These are phyloP conservation scores for Pseudoscleropodium purum DNA, from an alignment of 225 moss, liverwort and hornwort species.

Conservation along the genomic window DNA sequence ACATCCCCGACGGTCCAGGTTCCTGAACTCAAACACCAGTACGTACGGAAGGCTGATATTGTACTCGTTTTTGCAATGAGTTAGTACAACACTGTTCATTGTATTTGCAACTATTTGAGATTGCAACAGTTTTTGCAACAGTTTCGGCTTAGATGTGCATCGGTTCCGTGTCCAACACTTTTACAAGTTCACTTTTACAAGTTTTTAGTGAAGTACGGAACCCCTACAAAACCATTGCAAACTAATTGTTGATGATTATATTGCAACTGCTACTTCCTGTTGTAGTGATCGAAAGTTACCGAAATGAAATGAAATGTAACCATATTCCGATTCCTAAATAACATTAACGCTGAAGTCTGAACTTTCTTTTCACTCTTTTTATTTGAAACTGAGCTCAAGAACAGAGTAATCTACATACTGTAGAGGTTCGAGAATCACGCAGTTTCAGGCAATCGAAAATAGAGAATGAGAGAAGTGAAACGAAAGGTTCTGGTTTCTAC, in stretches of 20 bases:
- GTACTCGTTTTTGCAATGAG: background rate
- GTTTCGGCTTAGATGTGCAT: background rate
- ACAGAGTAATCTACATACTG: background rate
- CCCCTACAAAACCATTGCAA: no score
- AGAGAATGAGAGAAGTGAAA: background rate
- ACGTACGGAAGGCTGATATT: background rate
- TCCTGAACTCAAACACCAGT: background rate
- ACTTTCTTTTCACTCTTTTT: background rate
- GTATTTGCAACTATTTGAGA: background rate
- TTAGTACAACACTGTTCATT: no score
- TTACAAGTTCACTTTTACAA: no score
- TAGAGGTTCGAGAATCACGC: background rate
- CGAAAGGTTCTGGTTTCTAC: background rate
- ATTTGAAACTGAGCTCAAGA: background rate
- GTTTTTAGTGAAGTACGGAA: background rate
- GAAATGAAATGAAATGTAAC: no score
- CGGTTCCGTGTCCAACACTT: background rate
- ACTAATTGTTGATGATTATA: background rate
- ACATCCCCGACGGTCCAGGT: background rate
- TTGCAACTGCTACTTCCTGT: background rate
- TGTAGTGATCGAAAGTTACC: no score
- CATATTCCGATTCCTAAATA: background rate
- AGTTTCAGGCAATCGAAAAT: background rate
- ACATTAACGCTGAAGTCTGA: no score
- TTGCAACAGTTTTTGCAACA: background rate